Conservation (phyloP, 352 stramenopile genomes). For the Globisporangium cederbergense region DNA sequence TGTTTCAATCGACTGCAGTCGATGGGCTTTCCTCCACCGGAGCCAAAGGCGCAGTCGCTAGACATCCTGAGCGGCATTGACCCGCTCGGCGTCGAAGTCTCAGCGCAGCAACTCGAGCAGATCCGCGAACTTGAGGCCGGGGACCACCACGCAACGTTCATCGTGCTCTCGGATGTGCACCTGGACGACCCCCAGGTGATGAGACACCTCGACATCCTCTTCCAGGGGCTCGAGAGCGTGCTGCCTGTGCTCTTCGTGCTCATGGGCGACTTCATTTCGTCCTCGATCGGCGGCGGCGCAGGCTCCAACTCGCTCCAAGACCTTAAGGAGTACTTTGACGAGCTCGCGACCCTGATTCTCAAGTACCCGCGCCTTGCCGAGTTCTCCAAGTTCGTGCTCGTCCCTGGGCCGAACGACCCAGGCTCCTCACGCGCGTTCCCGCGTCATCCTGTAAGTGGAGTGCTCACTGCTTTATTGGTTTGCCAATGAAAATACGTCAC, state of each 20-base stretch:
- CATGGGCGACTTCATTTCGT: slow-evolving; percentile 93
- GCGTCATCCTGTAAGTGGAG: slow-evolving; percentile 52
- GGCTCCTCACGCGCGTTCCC: slow-evolving; percentile 79
- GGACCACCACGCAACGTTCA: slow-evolving; percentile 88
- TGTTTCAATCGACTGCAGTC: slow-evolving; percentile 31
- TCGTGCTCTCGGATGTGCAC: slow-evolving; percentile 92
- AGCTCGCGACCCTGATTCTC: slow-evolving; percentile 88
- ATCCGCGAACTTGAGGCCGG: slow-evolving; percentile 76
- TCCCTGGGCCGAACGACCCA: slow-evolving; percentile 91
- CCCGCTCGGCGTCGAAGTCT: slow-evolving; percentile 80
- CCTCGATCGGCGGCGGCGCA: slow-evolving; percentile 64
- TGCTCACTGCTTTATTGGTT: too few species aligned
- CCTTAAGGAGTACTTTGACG: slow-evolving; percentile 85
- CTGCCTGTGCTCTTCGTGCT: slow-evolving; percentile 88
- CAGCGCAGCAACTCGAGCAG: slow-evolving; percentile 69
- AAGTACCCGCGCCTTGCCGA: slow-evolving; percentile 80
- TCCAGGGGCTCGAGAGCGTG: slow-evolving; percentile 82
- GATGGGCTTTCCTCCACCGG: slow-evolving; percentile 89
- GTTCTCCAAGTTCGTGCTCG: slow-evolving; percentile 88
- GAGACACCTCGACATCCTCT: slow-evolving; percentile 86
- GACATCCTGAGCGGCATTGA: slow-evolving; percentile 75
- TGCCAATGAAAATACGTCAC: too few species aligned
- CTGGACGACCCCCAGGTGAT: slow-evolving; percentile 91
- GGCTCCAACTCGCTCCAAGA: slow-evolving; percentile 71
- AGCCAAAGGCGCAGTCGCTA: slow-evolving; percentile 76